phyloP scores from a whole-genome alignment of 2,329 filamentous ascomycete genomes.

The Nothophaeocryptopus gaeumannii region DNA sequence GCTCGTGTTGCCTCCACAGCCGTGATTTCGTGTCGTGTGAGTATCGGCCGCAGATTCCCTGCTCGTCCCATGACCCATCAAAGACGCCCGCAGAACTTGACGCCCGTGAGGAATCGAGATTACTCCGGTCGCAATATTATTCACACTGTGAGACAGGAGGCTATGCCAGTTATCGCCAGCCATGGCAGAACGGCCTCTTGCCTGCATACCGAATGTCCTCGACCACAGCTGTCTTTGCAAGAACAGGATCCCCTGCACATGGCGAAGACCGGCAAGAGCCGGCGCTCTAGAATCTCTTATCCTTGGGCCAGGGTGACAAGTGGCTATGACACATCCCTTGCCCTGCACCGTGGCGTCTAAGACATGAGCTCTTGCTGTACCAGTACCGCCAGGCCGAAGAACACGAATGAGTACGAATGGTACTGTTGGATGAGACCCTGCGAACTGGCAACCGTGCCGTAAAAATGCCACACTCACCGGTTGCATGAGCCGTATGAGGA shows the following conservation, averaged over 20 bases:
- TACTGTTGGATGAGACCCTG: no score
- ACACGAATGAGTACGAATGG: constrained; percentile 1
- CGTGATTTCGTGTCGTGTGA: constrained; percentile 10
- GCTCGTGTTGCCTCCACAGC: constrained; percentile 12
- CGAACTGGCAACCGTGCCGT: no score
- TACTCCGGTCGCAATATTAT: constrained; percentile 16
- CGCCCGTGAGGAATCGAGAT: constrained; percentile 18
- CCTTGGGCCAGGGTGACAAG: constrained; percentile 13
- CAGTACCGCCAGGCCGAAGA: neutral
- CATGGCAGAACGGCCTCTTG: constrained; percentile 8
- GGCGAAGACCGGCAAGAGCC: constrained; percentile 11
- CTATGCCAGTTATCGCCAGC: constrained; percentile 10
- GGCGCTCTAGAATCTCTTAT: neutral
- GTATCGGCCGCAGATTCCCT: constrained; percentile 12
- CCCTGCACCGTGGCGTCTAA: constrained; percentile 2
- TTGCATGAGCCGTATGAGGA: no score
- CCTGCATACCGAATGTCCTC: neutral
- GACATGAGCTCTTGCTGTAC: neutral
- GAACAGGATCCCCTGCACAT: constrained; percentile 12
- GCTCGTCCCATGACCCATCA: constrained; percentile 15
- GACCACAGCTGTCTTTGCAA: constrained; percentile 5
- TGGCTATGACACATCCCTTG: constrained; percentile 18
- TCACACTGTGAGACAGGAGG: constrained; percentile 20
- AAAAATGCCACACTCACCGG: no score
- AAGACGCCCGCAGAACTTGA: neutral